phyloP scores from a whole-genome alignment of 2,329 filamentous ascomycete species.

The Hypoxylon sp. region DNA sequence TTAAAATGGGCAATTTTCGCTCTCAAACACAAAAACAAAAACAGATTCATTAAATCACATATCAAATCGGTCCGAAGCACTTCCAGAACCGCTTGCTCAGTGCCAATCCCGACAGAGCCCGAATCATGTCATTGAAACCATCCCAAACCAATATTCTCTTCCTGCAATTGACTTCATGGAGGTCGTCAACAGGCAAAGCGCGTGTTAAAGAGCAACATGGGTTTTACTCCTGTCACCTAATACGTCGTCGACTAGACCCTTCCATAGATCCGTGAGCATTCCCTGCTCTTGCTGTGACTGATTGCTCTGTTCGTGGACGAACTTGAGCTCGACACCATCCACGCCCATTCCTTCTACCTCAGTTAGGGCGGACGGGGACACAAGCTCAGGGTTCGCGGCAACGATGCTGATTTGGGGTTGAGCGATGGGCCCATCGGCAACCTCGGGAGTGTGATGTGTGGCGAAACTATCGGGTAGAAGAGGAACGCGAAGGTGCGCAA shows the following conservation, averaged over 20 bases:
- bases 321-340: constrained; percentile 70
- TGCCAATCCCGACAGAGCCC: constrained; percentile 35
- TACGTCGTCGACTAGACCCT: constrained; percentile 69
- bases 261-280: constrained; percentile 70
- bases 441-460: constrained; percentile 61
- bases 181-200: background rate
- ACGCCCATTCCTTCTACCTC: constrained; percentile 72
- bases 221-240: constrained; percentile 50
- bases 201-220: constrained; percentile 50
- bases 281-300: constrained; percentile 55
- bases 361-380: constrained; percentile 66
- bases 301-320: constrained; percentile 59
- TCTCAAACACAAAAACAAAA: constrained; percentile 23
- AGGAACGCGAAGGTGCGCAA: constrained; percentile 67
- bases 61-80: constrained; percentile 44
- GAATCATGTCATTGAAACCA: constrained; percentile 31
- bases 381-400: constrained; percentile 69
- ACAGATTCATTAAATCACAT: constrained; percentile 41
- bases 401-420: constrained; percentile 68
- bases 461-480: constrained; percentile 72
- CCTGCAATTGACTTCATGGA: constrained; percentile 38
- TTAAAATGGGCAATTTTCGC: constrained; percentile 13
- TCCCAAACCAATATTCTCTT: background rate
- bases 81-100: constrained; percentile 44
- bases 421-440: constrained; percentile 59